Percentiles rank a stretch among this genome's conserved stretches.
These are phyloP conservation scores for Puccinia hordei DNA, from an alignment of 1,284 basidiomycete species.

Conservation along the genomic window DNA sequence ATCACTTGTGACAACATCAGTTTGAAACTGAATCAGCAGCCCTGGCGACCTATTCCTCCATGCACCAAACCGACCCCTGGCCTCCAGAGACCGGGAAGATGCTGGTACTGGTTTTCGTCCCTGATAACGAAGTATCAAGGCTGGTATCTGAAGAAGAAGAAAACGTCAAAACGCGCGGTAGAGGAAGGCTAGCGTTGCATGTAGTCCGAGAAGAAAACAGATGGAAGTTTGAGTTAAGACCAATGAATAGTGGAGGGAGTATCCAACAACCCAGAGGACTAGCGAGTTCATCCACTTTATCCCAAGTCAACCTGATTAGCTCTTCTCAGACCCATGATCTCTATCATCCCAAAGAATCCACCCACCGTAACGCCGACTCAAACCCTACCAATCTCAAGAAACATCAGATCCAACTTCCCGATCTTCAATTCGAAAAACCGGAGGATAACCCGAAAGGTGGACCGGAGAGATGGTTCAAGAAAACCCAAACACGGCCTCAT, in stretches of 20 bases:
- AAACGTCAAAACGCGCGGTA: not conserved
- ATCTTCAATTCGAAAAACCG: not conserved
- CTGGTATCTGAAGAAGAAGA: constrained; percentile 33
- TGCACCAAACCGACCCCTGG: constrained; percentile 39
- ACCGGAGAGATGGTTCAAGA: constrained; percentile 41
- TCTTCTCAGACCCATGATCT: not conserved
- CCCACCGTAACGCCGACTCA: not conserved
- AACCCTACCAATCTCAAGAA: not conserved
- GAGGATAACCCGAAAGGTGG: constrained; percentile 28
- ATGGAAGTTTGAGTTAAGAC: constrained; percentile 24
- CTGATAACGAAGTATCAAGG: constrained; percentile 1
- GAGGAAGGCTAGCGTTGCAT: not conserved
- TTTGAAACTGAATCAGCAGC: constrained; percentile 21
- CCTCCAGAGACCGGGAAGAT: constrained; percentile 34
- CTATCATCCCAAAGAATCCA: not conserved
- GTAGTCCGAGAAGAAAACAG: not conserved
- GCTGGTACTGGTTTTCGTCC: constrained; percentile 15
- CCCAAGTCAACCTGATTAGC: not conserved
- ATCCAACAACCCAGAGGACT: constrained; percentile 9
- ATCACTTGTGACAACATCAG: not conserved
- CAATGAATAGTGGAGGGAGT: not conserved
- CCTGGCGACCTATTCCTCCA: not conserved
- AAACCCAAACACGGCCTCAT: constrained; percentile 23
- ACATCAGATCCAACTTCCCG: not conserved
- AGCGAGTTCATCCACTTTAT: constrained; percentile 5